Conservation (phyloP, 768 basidiomycete genomes). For the Udeniomyces megalosporus region DNA sequence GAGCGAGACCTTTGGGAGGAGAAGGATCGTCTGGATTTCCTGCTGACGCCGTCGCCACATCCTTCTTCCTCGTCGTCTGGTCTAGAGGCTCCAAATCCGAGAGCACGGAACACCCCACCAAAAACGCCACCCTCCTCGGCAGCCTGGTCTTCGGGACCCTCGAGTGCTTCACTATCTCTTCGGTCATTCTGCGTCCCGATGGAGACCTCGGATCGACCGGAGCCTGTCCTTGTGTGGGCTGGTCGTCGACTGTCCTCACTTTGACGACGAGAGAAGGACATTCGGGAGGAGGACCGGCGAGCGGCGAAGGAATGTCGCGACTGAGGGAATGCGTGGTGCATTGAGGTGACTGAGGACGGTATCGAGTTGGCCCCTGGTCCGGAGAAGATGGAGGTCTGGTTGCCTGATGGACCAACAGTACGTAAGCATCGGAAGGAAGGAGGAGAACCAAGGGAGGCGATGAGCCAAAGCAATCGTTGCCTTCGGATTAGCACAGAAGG, state of each 20-base stretch:
- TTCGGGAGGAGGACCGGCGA: slow-evolving; percentile 6
- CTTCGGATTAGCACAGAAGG: neutral
- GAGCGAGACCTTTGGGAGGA: slow-evolving; percentile 18
- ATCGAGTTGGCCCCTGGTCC: slow-evolving; percentile 19
- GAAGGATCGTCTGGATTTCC: slow-evolving; percentile 16
- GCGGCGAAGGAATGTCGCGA: neutral
- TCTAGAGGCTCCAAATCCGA: slow-evolving; percentile 25
- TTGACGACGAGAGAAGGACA: slow-evolving; percentile 16
- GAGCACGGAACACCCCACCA: slow-evolving; percentile 17
- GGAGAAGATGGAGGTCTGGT: slow-evolving; percentile 17
- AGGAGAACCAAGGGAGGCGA: neutral
- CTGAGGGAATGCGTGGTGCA: slow-evolving; percentile 15
- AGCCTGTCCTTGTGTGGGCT: neutral
- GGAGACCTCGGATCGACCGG: slow-evolving; percentile 19
- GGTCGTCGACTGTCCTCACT: slow-evolving; percentile 15
- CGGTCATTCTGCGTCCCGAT: slow-evolving; percentile 22
- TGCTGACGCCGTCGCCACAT: slow-evolving; percentile 6
- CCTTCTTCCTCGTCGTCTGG: slow-evolving; percentile 22
- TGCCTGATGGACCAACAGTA: neutral
- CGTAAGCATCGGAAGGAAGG: neutral
- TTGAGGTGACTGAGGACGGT: slow-evolving; percentile 19
- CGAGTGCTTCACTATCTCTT: slow-evolving; percentile 21
- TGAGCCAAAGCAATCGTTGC: neutral
- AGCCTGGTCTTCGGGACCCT: slow-evolving; percentile 23
- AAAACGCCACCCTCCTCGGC: slow-evolving; percentile 15